Percentiles rank a stretch among this genome's conserved stretches.
These are phyloP conservation scores for Pseudogymnoascus sp. DNA, from an alignment of 2,329 filamentous ascomycete species.

Conservation along the genomic window DNA sequence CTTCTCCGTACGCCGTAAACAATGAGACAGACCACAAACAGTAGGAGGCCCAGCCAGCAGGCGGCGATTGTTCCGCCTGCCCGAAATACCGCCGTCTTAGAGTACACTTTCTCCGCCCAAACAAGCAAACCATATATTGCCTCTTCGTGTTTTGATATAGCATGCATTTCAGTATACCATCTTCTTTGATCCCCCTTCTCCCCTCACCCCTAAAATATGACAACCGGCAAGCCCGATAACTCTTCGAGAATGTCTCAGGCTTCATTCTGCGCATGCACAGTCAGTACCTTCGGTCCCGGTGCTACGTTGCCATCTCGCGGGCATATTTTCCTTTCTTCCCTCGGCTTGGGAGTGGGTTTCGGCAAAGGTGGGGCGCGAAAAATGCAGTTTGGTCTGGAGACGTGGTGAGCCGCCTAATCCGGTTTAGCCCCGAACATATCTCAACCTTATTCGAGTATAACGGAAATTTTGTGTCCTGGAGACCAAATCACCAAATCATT, in stretches of 20 bases:
- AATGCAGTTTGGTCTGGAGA: slow-evolving; percentile 11
- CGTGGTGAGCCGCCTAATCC: slow-evolving; percentile 2
- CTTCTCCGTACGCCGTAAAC: not conserved
- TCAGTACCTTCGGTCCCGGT: not conserved
- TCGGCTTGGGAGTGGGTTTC: slow-evolving; percentile 5
- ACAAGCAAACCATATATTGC: not conserved
- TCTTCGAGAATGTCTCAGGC: not conserved
- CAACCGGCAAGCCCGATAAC: not conserved
- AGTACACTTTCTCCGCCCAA: not conserved
- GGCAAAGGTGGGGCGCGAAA: slow-evolving; percentile 4
- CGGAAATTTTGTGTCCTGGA: slow-evolving; percentile 4
- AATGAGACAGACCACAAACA: not conserved
- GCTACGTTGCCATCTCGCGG: not conserved
- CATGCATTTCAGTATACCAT: not conserved
- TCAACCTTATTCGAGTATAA: slow-evolving; percentile 6
- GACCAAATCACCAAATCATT: slow-evolving; percentile 7
- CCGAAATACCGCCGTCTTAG: not conserved
- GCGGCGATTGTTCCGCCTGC: slow-evolving; percentile 4
- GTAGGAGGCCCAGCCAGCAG: not conserved
- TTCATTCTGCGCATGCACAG: not conserved
- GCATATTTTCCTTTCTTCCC: slow-evolving; percentile 5
- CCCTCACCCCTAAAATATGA: not conserved
- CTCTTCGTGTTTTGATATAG: not conserved
- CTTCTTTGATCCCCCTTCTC: not conserved
- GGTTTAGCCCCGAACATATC: not conserved